Percentiles rank a stretch among this genome's conserved stretches.
These are phyloP conservation scores for Phytophthora sp. DNA, from an alignment of 352 stramenopile genomes.

Conservation along the genomic window DNA sequence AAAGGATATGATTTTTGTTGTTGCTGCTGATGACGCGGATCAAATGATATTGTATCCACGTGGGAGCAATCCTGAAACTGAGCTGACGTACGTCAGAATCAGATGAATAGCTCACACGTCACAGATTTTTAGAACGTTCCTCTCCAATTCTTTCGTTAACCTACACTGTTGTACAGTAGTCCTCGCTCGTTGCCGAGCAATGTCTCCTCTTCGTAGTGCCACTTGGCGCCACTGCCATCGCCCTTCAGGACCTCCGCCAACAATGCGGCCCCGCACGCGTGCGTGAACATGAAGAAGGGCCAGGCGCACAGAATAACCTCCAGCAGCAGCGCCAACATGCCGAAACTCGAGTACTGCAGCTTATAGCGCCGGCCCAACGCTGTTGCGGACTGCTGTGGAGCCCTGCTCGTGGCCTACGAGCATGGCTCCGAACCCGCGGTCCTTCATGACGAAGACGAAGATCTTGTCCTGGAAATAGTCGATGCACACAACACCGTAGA, in stretches of 20 bases:
- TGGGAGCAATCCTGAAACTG: constrained; percentile 16
- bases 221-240: not conserved
- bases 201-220: constrained; percentile 32
- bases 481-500: constrained; percentile 46
- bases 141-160: not conserved
- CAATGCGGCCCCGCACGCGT: constrained; percentile 53
- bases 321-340: constrained; percentile 52
- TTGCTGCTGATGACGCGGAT: constrained; percentile 15
- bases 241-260: constrained; percentile 53
- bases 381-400: constrained; percentile 49
- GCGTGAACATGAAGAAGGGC: constrained; percentile 57
- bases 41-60: constrained; percentile 11
- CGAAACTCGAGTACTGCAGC: constrained; percentile 49
- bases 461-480: constrained; percentile 55
- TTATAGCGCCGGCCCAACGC: constrained; percentile 41
- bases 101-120: constrained; percentile 20
- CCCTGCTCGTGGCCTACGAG: constrained; percentile 29
- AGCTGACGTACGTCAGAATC: constrained; percentile 19
- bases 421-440: constrained; percentile 35
- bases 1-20: constrained; percentile 23
- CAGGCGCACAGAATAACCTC: constrained; percentile 52
- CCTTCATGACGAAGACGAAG: constrained; percentile 47
- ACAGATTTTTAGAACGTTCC: constrained; percentile 16
- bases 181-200: constrained; percentile 11
- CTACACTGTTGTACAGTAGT: constrained; percentile 2